Evolutionary conservation across 306 rosid genomes (phyloP), one percentile per base, ranked within the genome.

Genomic region (Trifolium dubium): DNA sequence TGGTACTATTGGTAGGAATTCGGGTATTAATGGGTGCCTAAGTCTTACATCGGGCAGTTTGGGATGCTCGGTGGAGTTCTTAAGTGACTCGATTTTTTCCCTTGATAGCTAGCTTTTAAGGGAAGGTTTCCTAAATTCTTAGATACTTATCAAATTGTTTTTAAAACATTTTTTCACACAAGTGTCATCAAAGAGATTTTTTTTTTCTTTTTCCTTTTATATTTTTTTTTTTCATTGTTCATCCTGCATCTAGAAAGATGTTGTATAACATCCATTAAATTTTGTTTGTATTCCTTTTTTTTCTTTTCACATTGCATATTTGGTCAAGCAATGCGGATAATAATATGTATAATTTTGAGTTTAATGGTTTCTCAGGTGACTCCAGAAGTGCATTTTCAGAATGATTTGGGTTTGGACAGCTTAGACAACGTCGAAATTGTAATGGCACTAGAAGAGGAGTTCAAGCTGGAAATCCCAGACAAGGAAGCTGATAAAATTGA

Each of bases 391-490:
- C 94, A 94, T 88, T 94, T 94, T 79, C 92, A 89, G 79, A 94
- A 88, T 41, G 98, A 94, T 76, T 84, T 94, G 87, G 98, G 95
- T 30, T 86, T 94, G 83, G 98, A 94, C 79, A 94, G 98, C 92
- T 86, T 91, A 91, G 98, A 94, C 81, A 94, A 65, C 11, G 98
- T 94, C 89, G 98, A 94, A 85, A 89, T 91, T 73, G 97, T 94
- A 46, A 91, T 94, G 92, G 98, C 96, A 40, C 80, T 94, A 41
- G 98, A 94, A 82, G 98, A 94, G 75, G 98, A 91, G 85, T 94
- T 94, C 94, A 91, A 94, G 87, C 88, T 91, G 66, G 96, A 94
- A 89, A 94, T 91, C 64, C 98, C 98, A 4, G 97, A 94, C 84
- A 75, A 80, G 85, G 98, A 94, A 83, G 98, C 98, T 17, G 97